phyloP scores from a whole-genome alignment of 257 asterid genomes.

The Solanum microdontum region DNA sequence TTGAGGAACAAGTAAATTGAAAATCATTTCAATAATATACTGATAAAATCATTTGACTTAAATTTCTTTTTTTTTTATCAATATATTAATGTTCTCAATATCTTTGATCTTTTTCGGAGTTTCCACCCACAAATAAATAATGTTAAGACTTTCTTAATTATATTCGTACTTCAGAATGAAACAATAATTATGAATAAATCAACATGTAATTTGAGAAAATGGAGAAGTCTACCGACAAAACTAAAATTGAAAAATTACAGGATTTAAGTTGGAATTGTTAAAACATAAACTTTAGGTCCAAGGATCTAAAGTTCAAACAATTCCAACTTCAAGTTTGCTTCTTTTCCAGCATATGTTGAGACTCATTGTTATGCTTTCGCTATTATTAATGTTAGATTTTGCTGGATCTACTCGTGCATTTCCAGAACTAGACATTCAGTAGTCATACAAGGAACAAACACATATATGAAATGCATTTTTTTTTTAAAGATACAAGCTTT shows the following conservation, averaged over 20 bases:
- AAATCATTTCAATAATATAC: not conserved
- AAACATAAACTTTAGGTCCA: not conserved
- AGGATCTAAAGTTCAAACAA: not conserved
- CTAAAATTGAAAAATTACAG: not conserved
- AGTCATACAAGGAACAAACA: not conserved
- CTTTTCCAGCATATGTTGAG: not conserved
- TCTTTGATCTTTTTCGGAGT: not conserved
- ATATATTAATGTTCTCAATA: not conserved
- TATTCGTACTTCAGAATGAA: not conserved
- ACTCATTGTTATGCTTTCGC: not conserved
- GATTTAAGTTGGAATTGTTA: not conserved
- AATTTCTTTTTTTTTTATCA: not conserved
- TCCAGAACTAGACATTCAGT: not conserved
- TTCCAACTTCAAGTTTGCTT: not conserved
- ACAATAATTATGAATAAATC: not conserved
- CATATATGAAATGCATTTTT: not conserved
- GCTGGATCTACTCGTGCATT: not conserved
- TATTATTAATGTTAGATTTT: not conserved
- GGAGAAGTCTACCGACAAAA: not conserved
- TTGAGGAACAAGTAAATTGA: not conserved
- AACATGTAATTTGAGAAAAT: not conserved
- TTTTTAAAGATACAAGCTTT: not conserved
- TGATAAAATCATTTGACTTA: not conserved
- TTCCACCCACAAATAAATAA: not conserved
- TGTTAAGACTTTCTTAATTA: not conserved